A percentile compares a stretch with the other conserved stretches of the same genome.
Evolutionary conservation across 1,284 basidiomycete genomes (phyloP).

Genomic region (Puccinia horiana): DNA sequence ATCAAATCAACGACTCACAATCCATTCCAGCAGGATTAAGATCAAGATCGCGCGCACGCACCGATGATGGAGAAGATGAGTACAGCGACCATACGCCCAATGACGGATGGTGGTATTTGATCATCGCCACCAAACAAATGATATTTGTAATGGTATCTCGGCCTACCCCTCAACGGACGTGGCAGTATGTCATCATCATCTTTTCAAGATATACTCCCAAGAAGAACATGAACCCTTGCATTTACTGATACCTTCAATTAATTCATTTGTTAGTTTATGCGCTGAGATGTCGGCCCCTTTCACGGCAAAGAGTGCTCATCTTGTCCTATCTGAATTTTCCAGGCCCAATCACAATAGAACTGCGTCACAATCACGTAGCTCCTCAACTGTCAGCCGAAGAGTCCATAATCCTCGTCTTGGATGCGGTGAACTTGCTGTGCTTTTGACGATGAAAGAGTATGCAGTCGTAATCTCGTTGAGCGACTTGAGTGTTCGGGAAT

Average conservation of each 20-base stretch:
- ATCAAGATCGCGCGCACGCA: constrained; percentile 9
- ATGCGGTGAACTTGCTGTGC: constrained; percentile 26
- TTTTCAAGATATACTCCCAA: background rate
- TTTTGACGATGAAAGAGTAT: constrained; percentile 46
- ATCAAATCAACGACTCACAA: background rate
- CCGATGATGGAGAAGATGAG: constrained; percentile 7
- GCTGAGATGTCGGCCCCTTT: constrained; percentile 44
- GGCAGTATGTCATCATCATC: constrained; percentile 35
- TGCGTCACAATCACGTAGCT: constrained; percentile 7
- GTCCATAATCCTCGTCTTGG: constrained; percentile 1
- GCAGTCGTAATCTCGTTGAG: constrained; percentile 34
- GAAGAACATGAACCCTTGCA: background rate
- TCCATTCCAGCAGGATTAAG: constrained; percentile 15
- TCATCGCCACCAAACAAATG: constrained; percentile 40
- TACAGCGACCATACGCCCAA: background rate
- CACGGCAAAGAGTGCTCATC: constrained; percentile 27
- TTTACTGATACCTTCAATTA: background rate
- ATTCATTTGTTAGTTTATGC: constrained; percentile 23
- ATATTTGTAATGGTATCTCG: constrained; percentile 40
- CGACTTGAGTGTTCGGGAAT: constrained; percentile 32
- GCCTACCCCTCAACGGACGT: constrained; percentile 30
- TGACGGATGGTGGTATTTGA: constrained; percentile 26
- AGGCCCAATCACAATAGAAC: background rate
- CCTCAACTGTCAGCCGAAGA: background rate
- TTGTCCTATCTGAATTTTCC: constrained; percentile 36